A percentile compares a stretch with the other conserved stretches of the same genome.
Conservation (phyloP, 192 early-diverging fungal species). For the Mortierella claussenii region DNA sequence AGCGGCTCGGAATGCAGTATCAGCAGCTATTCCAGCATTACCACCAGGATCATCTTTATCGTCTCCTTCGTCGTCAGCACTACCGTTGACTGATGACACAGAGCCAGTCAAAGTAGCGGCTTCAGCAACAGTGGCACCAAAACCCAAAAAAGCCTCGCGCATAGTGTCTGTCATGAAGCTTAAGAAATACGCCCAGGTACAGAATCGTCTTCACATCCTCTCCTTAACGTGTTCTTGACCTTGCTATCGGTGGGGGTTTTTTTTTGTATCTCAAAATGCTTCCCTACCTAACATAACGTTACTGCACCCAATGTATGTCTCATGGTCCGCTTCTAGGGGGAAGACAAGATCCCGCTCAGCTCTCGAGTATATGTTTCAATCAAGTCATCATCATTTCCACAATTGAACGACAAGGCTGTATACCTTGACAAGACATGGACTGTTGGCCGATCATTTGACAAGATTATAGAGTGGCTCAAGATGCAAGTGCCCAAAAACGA, state of each 20-base stretch:
- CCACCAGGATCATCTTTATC: not conserved
- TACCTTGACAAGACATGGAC: constrained; percentile 45
- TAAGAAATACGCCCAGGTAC: constrained; percentile 31
- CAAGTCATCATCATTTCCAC: constrained; percentile 27
- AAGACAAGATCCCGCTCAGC: constrained; percentile 40
- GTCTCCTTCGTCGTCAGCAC: not conserved
- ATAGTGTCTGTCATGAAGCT: constrained; percentile 35
- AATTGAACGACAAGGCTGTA: constrained; percentile 25
- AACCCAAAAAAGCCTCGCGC: constrained; percentile 29
- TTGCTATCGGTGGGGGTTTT: too few species aligned
- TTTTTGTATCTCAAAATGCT: not conserved
- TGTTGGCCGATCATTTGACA: constrained; percentile 28
- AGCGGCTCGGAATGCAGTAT: constrained; percentile 6
- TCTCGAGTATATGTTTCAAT: constrained; percentile 33
- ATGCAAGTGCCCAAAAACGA: constrained; percentile 20
- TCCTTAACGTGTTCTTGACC: too few species aligned
- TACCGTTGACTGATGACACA: not conserved
- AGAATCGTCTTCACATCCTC: not conserved
- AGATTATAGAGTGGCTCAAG: constrained; percentile 40
- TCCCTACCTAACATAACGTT: too few species aligned
- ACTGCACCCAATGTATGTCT: too few species aligned
- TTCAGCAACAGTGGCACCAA: not conserved
- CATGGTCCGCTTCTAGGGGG: constrained; percentile 16
- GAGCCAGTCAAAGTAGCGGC: not conserved
- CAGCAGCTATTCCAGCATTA: not conserved